phyloP scores from a whole-genome alignment of 2,329 filamentous ascomycete genomes.

The Botrytis tulipae region DNA sequence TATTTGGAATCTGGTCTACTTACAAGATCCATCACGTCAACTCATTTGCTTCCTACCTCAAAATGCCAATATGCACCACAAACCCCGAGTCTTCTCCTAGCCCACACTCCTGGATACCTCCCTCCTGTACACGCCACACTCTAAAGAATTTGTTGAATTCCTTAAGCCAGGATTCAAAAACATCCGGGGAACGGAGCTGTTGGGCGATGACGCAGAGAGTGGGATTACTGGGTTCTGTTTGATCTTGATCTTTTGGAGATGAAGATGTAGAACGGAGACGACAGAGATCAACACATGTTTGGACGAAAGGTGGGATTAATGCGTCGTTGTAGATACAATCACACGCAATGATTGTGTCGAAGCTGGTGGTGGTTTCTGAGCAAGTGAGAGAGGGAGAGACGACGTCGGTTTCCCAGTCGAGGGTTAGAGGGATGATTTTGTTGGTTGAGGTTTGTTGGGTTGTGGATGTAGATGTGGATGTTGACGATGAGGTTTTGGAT shows the following conservation, averaged over 20 bases:
- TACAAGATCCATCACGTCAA: background rate
- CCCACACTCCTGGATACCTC: background rate
- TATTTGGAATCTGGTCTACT: background rate
- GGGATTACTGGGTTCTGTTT: constrained; percentile 40
- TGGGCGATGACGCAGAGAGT: constrained; percentile 82
- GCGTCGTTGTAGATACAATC: constrained; percentile 96
- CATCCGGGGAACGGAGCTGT: constrained; percentile 79
- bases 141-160: constrained; percentile 65
- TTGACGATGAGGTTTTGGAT: constrained; percentile 26
- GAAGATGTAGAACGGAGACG: constrained; percentile 46
- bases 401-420: constrained; percentile 76
- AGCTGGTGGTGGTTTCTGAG: constrained; percentile 43
- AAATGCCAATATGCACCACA: constrained; percentile 74
- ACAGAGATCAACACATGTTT: constrained; percentile 75
- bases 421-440: constrained; percentile 36
- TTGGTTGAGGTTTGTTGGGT: background rate
- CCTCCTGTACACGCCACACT: constrained; percentile 65
- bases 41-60: constrained; percentile 43
- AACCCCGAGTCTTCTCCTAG: constrained; percentile 62
- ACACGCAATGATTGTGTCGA: constrained; percentile 77
- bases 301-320: constrained; percentile 77
- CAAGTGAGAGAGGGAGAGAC: constrained; percentile 32
- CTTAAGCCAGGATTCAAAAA: constrained; percentile 79
- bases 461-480: background rate
- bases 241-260: background rate